Evolutionary conservation across 1,139 yeast genomes (phyloP).

Genomic region (Zygosaccharomyces sapae): DNA sequence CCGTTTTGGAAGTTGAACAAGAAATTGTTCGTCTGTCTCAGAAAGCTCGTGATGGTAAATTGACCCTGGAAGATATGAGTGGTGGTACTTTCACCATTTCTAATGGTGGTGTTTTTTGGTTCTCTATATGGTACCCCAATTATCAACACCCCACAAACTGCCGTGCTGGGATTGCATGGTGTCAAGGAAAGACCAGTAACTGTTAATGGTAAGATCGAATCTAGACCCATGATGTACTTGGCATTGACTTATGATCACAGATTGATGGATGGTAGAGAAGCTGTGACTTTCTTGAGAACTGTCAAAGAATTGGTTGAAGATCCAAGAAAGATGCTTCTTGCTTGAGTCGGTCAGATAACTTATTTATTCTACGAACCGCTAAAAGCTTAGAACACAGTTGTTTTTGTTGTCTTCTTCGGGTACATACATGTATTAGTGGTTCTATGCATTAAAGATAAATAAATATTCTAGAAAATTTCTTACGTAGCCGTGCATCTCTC

Average conservation of each 20-base stretch:
- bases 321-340: conserved; percentile 95
- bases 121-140: conserved; percentile 98
- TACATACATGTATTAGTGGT: conserved; percentile 2
- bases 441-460: conserved; percentile 3
- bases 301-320: conserved; percentile 97
- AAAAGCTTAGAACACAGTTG: background rate
- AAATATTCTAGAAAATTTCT: conserved; percentile 5
- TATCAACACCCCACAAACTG: conserved; percentile 97
- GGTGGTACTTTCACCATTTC: conserved; percentile 99
- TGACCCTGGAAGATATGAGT: conserved; percentile 96
- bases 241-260: conserved; percentile 99
- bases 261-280: conserved; percentile 98
- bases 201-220: conserved; percentile 90
- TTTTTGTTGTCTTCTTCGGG: background rate
- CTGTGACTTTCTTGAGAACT: conserved; percentile 93
- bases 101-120: conserved; percentile 98
- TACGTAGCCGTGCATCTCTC: background rate
- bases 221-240: conserved; percentile 99
- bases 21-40: conserved; percentile 78
- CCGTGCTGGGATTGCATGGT: conserved; percentile 96
- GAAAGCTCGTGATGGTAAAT: conserved; percentile 96
- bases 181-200: conserved; percentile 97
- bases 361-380: conserved; percentile 3
- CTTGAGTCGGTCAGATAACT: conserved; percentile 36
- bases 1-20: conserved; percentile 83